Evolutionary conservation across 768 basidiomycete genomes (phyloP), one percentile per base, ranked within the genome.

Genomic region (Collybiopsis luxurians): DNA sequence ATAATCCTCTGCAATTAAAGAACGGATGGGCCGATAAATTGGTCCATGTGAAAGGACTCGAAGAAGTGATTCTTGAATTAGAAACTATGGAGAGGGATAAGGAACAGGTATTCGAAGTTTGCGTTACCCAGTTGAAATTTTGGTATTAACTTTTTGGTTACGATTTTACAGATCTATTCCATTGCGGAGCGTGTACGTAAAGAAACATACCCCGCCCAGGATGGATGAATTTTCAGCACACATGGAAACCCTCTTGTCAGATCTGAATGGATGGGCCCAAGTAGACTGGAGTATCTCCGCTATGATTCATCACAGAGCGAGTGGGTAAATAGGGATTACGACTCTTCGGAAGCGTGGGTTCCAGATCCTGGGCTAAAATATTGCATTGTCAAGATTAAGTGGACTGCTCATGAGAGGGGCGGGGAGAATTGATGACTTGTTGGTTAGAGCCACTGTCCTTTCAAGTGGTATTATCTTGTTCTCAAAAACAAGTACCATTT

Each of bases 1-100:
- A 56, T 19, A 34, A 60, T 9, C 24, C 38, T 10, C 59, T 68
- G 2, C n/a, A 27, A 21, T 48, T 68, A 3, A 26, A 59, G 7
- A 27, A 56, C 2, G 46, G 39, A 17, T 68, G 67, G 67, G 55
- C 53, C 2, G 6, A 23, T 1, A 56, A 51, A 42, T 38, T 65
- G 53, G 49, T 42, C 27, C 39, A 39, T 21, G 26, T 63, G 2
- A 50, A 47, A 12, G 48, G 56, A 23, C 43, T 68, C 36, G 21
- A 63, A 45, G 59, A 65, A 30, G 49, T 68, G 15, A 49, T 60
- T 42, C 42, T 68, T 2, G 67, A 68, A 60, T 34, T 68, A n/a
- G 67, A 68, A 46, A 62, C 57, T 10, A 63, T 66, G 42, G 65
- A 68, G 10, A 49, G 43, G 3, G 60, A 66, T 47, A 61, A 57